A percentile compares a stretch with the other conserved stretches of the same genome.
Evolutionary conservation across 2,329 filamentous ascomycete species (phyloP).

Genomic region (Aspergillaceae sp.): DNA sequence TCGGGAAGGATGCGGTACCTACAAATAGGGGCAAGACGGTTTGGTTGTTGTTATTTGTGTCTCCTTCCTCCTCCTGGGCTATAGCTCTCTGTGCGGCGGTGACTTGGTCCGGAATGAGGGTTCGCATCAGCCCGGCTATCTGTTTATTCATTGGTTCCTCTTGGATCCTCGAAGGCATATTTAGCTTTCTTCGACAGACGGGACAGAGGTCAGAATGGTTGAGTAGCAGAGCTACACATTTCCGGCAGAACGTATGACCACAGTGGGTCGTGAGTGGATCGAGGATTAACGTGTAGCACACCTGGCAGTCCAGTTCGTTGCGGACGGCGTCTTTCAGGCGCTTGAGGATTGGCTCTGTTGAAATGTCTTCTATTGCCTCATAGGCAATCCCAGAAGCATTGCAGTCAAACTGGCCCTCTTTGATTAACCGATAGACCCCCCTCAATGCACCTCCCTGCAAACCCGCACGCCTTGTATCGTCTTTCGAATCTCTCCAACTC

Average conservation of each 20-base stretch:
- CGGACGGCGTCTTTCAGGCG: conserved; percentile 54
- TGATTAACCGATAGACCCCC: conserved; percentile 59
- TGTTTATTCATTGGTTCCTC: conserved; percentile 53
- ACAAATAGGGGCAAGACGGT: conserved; percentile 63
- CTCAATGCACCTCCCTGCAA: conserved; percentile 35
- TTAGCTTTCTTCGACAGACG: conserved; percentile 62
- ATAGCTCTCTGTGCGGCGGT: conserved; percentile 48
- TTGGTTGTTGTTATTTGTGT: conserved; percentile 41
- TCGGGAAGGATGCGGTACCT: conserved; percentile 71
- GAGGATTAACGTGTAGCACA: conserved; percentile 73
- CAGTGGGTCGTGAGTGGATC: conserved; percentile 78
- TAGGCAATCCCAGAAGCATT: conserved; percentile 49
- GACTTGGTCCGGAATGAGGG: conserved; percentile 62
- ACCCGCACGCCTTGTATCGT: neutral
- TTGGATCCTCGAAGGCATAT: conserved; percentile 42
- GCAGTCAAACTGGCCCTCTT: conserved; percentile 51
- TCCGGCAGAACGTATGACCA: conserved; percentile 81
- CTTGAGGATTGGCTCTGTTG: conserved; percentile 32
- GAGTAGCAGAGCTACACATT: conserved; percentile 66
- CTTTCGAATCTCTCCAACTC: conserved; percentile 16
- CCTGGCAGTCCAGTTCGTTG: conserved; percentile 74
- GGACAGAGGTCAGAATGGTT: conserved; percentile 74
- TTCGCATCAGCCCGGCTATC: conserved; percentile 54
- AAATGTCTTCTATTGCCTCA: conserved; percentile 17
- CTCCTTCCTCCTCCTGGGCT: conserved; percentile 44